These are phyloP conservation scores for Solanum lycopersicoides DNA, from an alignment of 257 asterid species.

Conservation along the genomic window DNA sequence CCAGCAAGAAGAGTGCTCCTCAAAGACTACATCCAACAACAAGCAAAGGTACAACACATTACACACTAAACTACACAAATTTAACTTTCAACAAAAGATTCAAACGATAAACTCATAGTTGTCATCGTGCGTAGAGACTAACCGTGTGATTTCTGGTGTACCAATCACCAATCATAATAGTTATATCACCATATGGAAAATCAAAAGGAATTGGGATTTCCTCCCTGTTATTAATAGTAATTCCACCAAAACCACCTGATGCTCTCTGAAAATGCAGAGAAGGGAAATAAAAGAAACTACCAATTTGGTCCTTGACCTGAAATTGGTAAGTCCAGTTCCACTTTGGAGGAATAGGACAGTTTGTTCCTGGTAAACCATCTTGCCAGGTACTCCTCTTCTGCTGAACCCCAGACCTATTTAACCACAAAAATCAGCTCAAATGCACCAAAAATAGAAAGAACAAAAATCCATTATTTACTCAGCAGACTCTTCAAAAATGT, in stretches of 20 bases:
- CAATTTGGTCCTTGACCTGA: slow-evolving; percentile 94
- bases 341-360: slow-evolving; percentile 90
- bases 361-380: slow-evolving; percentile 87
- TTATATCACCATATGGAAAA: slow-evolving; percentile 77
- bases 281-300: slow-evolving; percentile 91
- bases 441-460: neutral
- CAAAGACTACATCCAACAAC: slow-evolving; percentile 49
- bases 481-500: neutral
- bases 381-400: slow-evolving; percentile 87
- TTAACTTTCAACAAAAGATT: neutral
- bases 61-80: neutral
- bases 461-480: neutral
- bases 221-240: slow-evolving; percentile 54
- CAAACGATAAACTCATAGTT: neutral
- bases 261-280: slow-evolving; percentile 85
- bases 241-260: slow-evolving; percentile 76
- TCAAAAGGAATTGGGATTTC: slow-evolving; percentile 74
- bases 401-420: slow-evolving; percentile 80
- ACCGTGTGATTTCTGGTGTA: slow-evolving; percentile 87
- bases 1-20: slow-evolving; percentile 67
- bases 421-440: neutral
- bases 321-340: slow-evolving; percentile 98
- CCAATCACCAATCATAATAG: slow-evolving; percentile 86
- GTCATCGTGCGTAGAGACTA: slow-evolving; percentile 11
- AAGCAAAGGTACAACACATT: neutral